Base-by-base conservation (phyloP, 495 filamentous ascomycete genomes). In the Lasiosphaeria miniovina region DNA sequence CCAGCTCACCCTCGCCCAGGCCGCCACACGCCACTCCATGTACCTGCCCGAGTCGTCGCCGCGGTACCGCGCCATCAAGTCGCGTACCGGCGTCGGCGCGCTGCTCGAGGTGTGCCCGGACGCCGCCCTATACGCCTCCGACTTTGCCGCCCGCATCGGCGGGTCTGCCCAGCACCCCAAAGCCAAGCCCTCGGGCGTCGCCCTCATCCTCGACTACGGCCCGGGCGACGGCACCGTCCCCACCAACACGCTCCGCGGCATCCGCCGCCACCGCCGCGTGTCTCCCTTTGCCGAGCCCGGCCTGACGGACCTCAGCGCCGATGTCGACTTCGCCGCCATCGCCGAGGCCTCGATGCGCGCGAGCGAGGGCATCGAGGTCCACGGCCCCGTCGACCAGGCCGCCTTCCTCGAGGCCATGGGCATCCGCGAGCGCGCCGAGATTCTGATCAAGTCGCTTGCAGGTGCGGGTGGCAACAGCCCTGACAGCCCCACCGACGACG, bases 201-300 rank as follows among this genome's bases (percentile, higher is more conserved):
- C 93, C 1, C 75, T 98, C 14, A 90, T 98, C 62, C 83, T 98
- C 59, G 94, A 98, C 75, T 98, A 98, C 76, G 94, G 94, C 3
- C 90, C 93, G 3, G 58, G 82, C 24, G 77, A 82, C 52, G 72
- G 72, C 53, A 88, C 88, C 0, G 86, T 97, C 51, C 94, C 94
- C 0, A 77, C 86, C 36, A 93, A 93, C 78, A 91, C 90, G 0
- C 80, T 98, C 10, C 89, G 94, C 34, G 94, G 94, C 11, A 96
- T 98, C 71, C 79, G 85, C 41, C 68, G 74, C 9, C 94, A 98
- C 72, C 68, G 75, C 11, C 82, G 74, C 12, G 88, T 94, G 36
- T 88, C 86, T 4, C 90, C 94, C 3, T 90, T 98, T 63, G 75
- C 79, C 4, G 75, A 78, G 8, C 89, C 94, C 0, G 94, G 94